Evolutionary conservation across 345 rosid genomes (phyloP), one percentile per base, ranked within the genome.

Genomic region (Cardamine resedifolia): DNA sequence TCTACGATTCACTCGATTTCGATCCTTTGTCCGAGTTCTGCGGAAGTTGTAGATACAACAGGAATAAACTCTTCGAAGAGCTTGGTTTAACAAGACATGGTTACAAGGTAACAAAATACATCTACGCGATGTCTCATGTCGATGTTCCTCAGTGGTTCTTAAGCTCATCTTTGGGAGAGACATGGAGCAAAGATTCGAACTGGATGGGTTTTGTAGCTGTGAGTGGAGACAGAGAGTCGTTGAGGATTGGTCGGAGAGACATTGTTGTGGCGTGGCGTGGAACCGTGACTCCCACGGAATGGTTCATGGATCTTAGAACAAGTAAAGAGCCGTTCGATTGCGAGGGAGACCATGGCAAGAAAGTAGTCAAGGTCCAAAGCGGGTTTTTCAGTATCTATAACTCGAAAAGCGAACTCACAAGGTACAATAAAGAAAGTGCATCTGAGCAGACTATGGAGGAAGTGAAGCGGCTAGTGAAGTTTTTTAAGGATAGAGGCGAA

Each of bases 111-210:
- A 84, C 78, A 0, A 82, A 71, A 57, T 88, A 86, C 76, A 79
- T 88, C 5, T 86, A 86, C 47, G 89, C 87, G 0, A 85, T 88
- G 94, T 88, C 90, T 5, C 86, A 68, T 52, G 87, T 88, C 0
- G 85, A 85, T 34, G 82, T 88, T 52, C 90, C 90, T 4, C 60
- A 74, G 10, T 88, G 90, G 93, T 68, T 88, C 55, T 80, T 78
- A 39, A 79, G 62, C 30, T 72, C 89, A 0, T 5, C 79, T 30
- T 7, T 82, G 75, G 83, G 85, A 33, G 45, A n/a, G 23, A 71
- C 78, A n/a, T 88, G 94, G 94, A 86, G 94, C 79, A 88, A 79
- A 67, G 90, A 88, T 56, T 88, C 94, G 7, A 88, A 86, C 50
- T 88, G 90, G 90, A 86, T 83, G 87, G 94, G 90, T 0, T 82